Base-by-base conservation (phyloP, 306 rosid genomes). In the Pyrus pyrifolia region DNA sequence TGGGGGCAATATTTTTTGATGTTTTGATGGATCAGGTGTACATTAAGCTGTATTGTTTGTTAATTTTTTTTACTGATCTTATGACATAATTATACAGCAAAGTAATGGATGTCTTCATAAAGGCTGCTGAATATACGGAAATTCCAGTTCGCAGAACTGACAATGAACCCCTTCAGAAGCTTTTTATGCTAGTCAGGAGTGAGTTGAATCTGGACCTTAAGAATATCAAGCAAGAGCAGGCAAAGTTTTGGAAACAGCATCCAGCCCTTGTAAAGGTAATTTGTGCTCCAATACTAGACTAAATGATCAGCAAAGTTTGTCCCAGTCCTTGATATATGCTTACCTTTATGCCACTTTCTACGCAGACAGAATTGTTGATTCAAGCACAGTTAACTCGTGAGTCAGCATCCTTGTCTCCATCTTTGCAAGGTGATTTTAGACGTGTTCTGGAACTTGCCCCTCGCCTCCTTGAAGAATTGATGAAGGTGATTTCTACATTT, bases 231-330 rank as follows among this genome's bases (percentile, higher is more conserved):
- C 99, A 96, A 84, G 99, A 92, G 88, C 98, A 96, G 80, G 91
- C 98, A 46, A 96, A 96, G 83, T 96, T 96, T 89, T 91, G 97
- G 99, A 92, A 92, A 87, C 98, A 96, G 85, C 98, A 91, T 88
- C 99, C 99, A 73, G 89, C 96, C 58, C 87, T 92, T 69, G 98
- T 92, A 81, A 96, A 96, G 96, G 99, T 96, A 88, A 67, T 51
- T 81, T 27, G 62, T 81, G 29, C 71, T 61, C 23, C 52, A 71
- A 76, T 45, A 62, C 63, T 42, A 57, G 68, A 35, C 68, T 44
- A 17, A 10, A 15, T 61, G 23, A 27, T 31, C 30, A 22, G 68
- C 13, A 71, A 73, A 19, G 44, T 25, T 52, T 46, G 33, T 59
- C 9, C 53, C 55, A 11, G 11, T 23, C 42, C 77, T 62, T 73